These are phyloP conservation scores for Auriculariales sp. DNA, from an alignment of 768 basidiomycete species.

Conservation along the genomic window DNA sequence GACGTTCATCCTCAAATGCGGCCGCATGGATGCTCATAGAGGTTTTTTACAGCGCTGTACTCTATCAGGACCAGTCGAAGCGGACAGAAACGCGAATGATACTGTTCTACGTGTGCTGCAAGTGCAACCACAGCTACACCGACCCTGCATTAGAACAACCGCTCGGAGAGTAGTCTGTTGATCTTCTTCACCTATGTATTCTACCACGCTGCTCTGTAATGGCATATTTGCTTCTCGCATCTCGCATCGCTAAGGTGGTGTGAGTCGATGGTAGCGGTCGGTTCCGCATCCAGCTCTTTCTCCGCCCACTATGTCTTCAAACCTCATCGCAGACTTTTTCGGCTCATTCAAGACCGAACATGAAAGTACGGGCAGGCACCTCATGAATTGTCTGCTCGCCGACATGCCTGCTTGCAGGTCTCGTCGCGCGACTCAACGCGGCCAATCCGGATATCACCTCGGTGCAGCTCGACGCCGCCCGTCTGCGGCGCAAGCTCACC, in stretches of 20 bases:
- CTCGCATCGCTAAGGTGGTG: neutral
- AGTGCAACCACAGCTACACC: constrained; percentile 61
- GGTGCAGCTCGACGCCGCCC: constrained; percentile 28
- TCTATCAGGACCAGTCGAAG: constrained; percentile 95
- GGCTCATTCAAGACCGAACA: neutral
- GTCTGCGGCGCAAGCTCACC: constrained; percentile 43
- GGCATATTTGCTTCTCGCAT: too few relatives aligned
- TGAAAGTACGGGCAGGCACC: neutral
- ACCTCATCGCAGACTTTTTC: neutral
- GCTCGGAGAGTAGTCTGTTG: neutral
- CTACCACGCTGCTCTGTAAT: too few relatives aligned
- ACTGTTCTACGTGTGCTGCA: constrained; percentile 78
- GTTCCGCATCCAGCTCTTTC: neutral
- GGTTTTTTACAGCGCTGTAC: constrained; percentile 53
- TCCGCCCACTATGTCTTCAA: neutral
- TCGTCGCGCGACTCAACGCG: neutral
- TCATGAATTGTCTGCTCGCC: neutral
- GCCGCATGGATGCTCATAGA: constrained; percentile 2
- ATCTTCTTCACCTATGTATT: too few relatives aligned
- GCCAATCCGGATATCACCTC: neutral
- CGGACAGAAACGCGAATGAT: constrained; percentile 93
- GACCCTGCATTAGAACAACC: constrained; percentile 50
- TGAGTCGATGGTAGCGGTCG: neutral
- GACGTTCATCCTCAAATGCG: too few relatives aligned
- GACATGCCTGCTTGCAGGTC: neutral